These are phyloP conservation scores for Phialophora macrospora DNA, from an alignment of 2,329 filamentous ascomycete genomes.

Conservation along the genomic window DNA sequence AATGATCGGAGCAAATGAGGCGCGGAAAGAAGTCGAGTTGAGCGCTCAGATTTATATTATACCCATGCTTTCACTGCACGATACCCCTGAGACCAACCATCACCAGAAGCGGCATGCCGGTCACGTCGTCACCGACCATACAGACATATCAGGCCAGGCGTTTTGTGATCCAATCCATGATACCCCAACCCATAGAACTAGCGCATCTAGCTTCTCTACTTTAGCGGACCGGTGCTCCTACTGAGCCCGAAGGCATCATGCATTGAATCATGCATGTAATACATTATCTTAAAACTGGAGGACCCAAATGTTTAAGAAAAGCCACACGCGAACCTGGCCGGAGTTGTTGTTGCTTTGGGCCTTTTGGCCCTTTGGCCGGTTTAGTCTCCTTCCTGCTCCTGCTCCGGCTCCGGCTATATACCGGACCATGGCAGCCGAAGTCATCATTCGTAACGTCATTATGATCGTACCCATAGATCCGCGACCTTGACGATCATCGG, in stretches of 20 bases:
- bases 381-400: too few species aligned
- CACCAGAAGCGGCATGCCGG: background rate
- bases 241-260: background rate
- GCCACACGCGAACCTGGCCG: too few species aligned
- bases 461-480: too few species aligned
- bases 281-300: too few species aligned
- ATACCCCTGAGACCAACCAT: constrained; percentile 1
- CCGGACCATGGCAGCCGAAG: too few species aligned
- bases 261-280: background rate
- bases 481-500: too few species aligned
- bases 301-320: too few species aligned
- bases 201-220: background rate
- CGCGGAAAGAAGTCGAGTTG: background rate
- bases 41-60: background rate
- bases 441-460: too few species aligned
- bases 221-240: background rate
- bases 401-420: too few species aligned
- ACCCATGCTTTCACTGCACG: constrained; percentile 4
- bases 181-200: constrained; percentile 1
- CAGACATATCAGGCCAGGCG: background rate
- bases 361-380: background rate
- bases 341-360: background rate
- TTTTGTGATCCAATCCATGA: constrained; percentile 3
- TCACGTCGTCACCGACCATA: background rate
- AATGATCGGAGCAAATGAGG: background rate